These are phyloP conservation scores for Raffaelea arxii DNA, from an alignment of 2,329 filamentous ascomycete species.

Conservation along the genomic window DNA sequence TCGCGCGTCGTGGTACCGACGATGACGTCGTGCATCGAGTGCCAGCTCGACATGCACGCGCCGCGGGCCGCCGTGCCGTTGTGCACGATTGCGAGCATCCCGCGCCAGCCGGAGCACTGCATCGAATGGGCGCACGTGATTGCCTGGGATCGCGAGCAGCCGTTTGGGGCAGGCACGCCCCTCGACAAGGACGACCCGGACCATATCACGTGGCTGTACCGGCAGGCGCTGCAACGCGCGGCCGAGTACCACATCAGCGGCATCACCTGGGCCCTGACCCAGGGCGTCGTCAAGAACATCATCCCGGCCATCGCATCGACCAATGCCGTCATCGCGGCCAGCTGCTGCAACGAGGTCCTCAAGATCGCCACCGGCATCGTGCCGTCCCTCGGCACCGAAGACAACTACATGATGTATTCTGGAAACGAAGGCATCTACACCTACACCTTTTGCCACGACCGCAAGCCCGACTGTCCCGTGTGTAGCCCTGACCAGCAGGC, in stretches of 20 bases:
- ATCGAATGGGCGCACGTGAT: conserved; percentile 99
- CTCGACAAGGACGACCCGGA: conserved; percentile 95
- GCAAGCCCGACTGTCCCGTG: conserved; percentile 89
- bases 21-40: conserved; percentile 93
- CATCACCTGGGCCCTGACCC: conserved; percentile 90
- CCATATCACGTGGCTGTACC: conserved; percentile 94
- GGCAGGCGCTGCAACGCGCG: conserved; percentile 72
- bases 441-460: conserved; percentile 91
- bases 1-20: conserved; percentile 85
- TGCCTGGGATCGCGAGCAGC: conserved; percentile 82
- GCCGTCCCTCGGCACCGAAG: conserved; percentile 65
- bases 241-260: conserved; percentile 83
- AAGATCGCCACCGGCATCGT: conserved; percentile 83
- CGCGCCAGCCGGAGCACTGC: conserved; percentile 93
- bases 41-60: conserved; percentile 96
- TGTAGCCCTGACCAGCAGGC: conserved; percentile 64
- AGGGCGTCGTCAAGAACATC: conserved; percentile 98
- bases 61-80: conserved; percentile 94
- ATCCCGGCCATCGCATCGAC: conserved; percentile 97
- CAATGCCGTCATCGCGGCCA: conserved; percentile 91
- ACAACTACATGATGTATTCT: conserved; percentile 99
- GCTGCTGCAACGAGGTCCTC: conserved; percentile 93
- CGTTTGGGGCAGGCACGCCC: conserved; percentile 67
- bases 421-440: conserved; percentile 95
- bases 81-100: conserved; percentile 92